These are phyloP conservation scores for Penicillium fimorum DNA, from an alignment of 495 filamentous ascomycete species.

Conservation along the genomic window DNA sequence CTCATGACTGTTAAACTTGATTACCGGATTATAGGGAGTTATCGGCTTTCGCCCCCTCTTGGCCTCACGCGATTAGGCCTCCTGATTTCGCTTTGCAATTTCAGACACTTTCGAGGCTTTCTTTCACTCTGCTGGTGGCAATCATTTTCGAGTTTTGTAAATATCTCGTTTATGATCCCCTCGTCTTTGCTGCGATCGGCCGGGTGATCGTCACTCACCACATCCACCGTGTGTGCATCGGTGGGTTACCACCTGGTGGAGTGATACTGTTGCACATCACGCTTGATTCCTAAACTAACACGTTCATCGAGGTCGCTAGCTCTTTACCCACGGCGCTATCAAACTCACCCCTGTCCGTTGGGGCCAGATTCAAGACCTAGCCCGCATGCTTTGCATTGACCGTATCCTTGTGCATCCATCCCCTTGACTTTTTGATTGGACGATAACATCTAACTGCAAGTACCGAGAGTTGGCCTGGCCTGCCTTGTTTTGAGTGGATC, in stretches of 20 bases:
- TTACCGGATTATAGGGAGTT: neutral
- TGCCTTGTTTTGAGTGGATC: conserved; percentile 35
- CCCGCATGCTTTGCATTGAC: conserved; percentile 53
- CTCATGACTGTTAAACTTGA: neutral
- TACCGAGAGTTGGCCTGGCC: conserved; percentile 52
- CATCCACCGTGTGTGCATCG: conserved; percentile 51
- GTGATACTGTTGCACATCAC: conserved; percentile 59
- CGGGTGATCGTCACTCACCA: conserved; percentile 48
- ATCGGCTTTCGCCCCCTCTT: neutral
- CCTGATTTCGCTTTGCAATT: conserved; percentile 17
- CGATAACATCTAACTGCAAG: conserved; percentile 57
- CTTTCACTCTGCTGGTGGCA: conserved; percentile 60
- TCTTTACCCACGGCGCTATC: conserved; percentile 48
- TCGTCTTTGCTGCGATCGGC: conserved; percentile 53
- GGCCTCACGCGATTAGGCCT: conserved; percentile 9
- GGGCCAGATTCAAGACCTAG: conserved; percentile 55
- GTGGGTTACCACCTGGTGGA: conserved; percentile 50
- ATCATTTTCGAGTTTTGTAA: conserved; percentile 55
- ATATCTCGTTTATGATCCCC: conserved; percentile 52
- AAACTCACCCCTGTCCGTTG: conserved; percentile 54
- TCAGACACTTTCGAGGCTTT: too few relatives aligned
- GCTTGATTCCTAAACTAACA: conserved; percentile 51
- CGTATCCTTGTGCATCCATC: conserved; percentile 48
- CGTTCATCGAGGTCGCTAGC: conserved; percentile 33
- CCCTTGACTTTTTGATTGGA: conserved; percentile 47